Conservation (phyloP, 2,329 filamentous ascomycete species). For the Penicillium sp. region DNA sequence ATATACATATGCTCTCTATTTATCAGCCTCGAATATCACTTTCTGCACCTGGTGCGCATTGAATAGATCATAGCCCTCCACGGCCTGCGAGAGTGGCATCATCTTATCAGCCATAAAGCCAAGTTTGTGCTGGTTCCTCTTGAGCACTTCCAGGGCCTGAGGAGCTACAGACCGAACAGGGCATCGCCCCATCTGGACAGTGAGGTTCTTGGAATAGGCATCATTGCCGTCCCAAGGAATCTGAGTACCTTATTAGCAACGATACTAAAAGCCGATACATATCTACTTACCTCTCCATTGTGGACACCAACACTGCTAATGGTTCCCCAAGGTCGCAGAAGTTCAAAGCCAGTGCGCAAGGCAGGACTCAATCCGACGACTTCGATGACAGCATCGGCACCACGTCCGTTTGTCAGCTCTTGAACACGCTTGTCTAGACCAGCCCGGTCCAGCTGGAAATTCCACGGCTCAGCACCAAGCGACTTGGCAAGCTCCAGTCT, state of each 20-base stretch:
- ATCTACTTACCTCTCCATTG: conserved; percentile 54
- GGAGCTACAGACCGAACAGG: conserved; percentile 63
- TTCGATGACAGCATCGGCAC: conserved; percentile 76
- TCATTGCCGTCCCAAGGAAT: conserved; percentile 59
- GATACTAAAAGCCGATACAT: neutral
- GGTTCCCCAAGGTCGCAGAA: conserved; percentile 62
- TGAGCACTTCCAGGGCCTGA: conserved; percentile 56
- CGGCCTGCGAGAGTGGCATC: conserved; percentile 59
- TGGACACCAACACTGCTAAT: conserved; percentile 71
- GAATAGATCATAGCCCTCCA: conserved; percentile 62
- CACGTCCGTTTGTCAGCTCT: conserved; percentile 67
- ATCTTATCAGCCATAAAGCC: conserved; percentile 71
- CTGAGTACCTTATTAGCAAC: conserved; percentile 33
- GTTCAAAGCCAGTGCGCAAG: conserved; percentile 60
- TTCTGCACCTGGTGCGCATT: conserved; percentile 56
- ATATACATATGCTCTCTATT: conserved; percentile 18
- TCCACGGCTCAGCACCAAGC: conserved; percentile 73
- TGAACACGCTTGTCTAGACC: conserved; percentile 60
- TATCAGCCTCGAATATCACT: conserved; percentile 54
- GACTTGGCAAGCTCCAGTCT: conserved; percentile 63
- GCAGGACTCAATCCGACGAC: conserved; percentile 64
- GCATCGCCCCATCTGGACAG: conserved; percentile 66
- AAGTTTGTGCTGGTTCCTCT: conserved; percentile 57
- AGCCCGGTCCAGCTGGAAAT: conserved; percentile 60
- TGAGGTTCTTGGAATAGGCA: conserved; percentile 60